Evolutionary conservation across 805 yeast genomes (phyloP), one percentile per base, ranked within the genome.

Genomic region (Kockiozyma suomiensis): DNA sequence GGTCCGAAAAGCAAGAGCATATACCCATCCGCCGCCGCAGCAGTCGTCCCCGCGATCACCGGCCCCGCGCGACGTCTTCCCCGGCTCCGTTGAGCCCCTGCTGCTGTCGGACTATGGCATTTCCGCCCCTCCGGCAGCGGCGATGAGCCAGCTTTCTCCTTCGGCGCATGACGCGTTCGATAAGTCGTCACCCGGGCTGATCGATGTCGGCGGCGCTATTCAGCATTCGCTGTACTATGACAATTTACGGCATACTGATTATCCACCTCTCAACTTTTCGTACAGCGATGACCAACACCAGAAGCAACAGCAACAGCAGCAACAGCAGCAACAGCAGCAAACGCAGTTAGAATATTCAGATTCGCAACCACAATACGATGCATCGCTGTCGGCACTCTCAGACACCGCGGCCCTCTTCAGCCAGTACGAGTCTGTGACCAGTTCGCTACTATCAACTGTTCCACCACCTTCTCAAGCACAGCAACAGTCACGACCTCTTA

Each of bases 1-100:
- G 53, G 53, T 49, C 53, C 42, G 53, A 21, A 35, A 49, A 49
- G 43, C 53, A 6, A 10, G 53, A 37, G 43, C 53, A 2, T 37
- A 49, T 43, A 21, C 43, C 23, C 53, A 49, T n/a, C 53, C 53
- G 5, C 53, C 46, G 28, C 28, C 30, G 26, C 53, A 13, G 42
- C 43, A n/a, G 30, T 21, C 15, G 7, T 17, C 53, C n/a, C 23
- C 53, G 5, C 43, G 53, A 13, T 33, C 53, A 3, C 40, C 53
- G 53, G n/a, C 53, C 8, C 19, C 43, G 13, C 42, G 15, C 33
- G 43, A 37, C 23, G 45, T 23, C 23, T 49, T 37, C 23, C 43
- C 19, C 42, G 21, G 35, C 30, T 15, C 17, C 40, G 43, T 21
- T 19, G 43, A 15, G 19, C 53, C 53, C 25, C 33, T 21, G 43